These are phyloP conservation scores for Sporothrix protearum DNA, from an alignment of 2,329 filamentous ascomycete species.

Conservation along the genomic window DNA sequence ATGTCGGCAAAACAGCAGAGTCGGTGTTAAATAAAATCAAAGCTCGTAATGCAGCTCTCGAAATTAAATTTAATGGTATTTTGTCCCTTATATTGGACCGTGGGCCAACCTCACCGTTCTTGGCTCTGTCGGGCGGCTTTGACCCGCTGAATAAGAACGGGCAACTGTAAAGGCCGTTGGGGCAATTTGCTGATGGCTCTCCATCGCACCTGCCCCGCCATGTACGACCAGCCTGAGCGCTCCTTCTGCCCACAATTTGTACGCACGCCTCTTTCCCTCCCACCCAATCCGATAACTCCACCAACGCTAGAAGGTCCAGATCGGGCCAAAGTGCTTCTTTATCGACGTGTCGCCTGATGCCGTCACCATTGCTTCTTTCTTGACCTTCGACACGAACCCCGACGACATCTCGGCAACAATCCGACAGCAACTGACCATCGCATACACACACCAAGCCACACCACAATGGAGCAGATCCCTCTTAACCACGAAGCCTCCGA, in stretches of 20 bases:
- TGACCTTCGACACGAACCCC: background rate
- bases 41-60: background rate
- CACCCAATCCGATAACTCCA: constrained; percentile 6
- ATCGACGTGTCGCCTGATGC: constrained; percentile 5
- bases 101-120: background rate
- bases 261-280: background rate
- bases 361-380: background rate
- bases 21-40: background rate
- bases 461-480: constrained; percentile 59
- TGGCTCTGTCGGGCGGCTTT: background rate
- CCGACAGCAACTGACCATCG: background rate
- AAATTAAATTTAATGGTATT: background rate
- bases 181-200: background rate
- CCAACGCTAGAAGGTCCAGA: constrained; percentile 11
- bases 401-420: background rate
- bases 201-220: constrained; percentile 23
- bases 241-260: background rate
- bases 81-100: background rate
- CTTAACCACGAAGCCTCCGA: constrained; percentile 73
- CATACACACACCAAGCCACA: background rate
- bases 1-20: background rate
- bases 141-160: background rate
- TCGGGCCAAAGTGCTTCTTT: background rate
- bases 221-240: background rate
- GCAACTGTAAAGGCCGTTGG: constrained; percentile 4